Conservation (phyloP, 345 rosid genomes). For the Diplotaxis tenuifolia region DNA sequence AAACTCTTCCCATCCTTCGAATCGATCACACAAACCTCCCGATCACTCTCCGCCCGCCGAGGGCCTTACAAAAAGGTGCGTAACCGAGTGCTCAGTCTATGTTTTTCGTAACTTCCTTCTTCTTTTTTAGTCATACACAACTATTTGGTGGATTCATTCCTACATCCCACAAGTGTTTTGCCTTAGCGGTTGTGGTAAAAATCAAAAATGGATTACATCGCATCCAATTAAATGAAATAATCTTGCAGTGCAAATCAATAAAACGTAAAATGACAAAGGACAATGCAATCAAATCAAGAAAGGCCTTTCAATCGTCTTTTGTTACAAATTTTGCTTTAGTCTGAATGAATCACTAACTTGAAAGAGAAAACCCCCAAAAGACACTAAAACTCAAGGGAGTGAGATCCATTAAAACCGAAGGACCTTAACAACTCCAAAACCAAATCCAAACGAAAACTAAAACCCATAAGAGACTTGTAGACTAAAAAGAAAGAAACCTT, state of each 20-base stretch:
- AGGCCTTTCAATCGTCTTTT: conserved; percentile 24
- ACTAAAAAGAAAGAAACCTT: neutral
- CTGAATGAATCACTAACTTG: conserved; percentile 17
- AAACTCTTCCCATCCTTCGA: no score
- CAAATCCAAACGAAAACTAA: neutral
- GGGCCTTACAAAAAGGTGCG: no score
- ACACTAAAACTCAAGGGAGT: conserved; percentile 22
- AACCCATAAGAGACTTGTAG: conserved; percentile 9
- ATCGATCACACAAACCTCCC: no score
- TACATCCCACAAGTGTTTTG: conserved; percentile 5
- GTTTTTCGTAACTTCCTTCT: neutral
- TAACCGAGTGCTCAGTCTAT: no score
- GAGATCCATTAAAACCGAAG: conserved; percentile 35
- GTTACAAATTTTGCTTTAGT: conserved; percentile 12
- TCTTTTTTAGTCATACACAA: neutral
- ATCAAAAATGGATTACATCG: neutral
- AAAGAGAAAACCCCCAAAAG: conserved; percentile 7
- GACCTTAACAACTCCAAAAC: conserved; percentile 26
- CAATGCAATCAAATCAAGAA: conserved; percentile 13
- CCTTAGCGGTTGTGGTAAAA: neutral
- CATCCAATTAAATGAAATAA: conserved; percentile 8
- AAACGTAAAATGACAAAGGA: neutral
- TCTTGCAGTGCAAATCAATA: conserved; percentile 1
- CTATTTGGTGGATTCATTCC: conserved; percentile 7
- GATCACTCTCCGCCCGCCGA: no score